Evolutionary conservation across 2,329 filamentous ascomycete species (phyloP).

Genomic region (Neofusicoccum ribis): DNA sequence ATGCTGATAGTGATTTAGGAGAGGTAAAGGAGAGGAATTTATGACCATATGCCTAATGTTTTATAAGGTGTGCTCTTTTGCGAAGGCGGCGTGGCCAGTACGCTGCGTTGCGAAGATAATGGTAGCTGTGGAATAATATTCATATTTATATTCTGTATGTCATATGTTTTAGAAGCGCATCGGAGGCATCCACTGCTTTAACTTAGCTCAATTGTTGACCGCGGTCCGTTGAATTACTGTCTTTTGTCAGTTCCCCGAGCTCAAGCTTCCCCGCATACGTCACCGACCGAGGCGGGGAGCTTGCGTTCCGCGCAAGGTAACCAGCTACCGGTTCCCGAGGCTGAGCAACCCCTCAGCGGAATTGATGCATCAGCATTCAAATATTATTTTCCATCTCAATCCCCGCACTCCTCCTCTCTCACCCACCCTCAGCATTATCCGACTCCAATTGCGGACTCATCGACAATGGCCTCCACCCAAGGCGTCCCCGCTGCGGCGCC

Average conservation of each 20-base stretch:
- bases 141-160: too few relatives aligned
- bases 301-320: background rate
- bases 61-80: too few relatives aligned
- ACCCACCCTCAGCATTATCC: background rate
- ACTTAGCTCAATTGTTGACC: too few relatives aligned
- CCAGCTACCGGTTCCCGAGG: conserved; percentile 4
- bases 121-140: too few relatives aligned
- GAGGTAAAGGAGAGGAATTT: too few relatives aligned
- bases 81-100: too few relatives aligned
- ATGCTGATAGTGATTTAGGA: too few relatives aligned
- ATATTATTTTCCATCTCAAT: background rate
- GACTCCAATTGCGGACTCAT: background rate
- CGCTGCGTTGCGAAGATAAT: background rate
- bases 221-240: too few relatives aligned
- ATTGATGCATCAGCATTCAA: background rate
- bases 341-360: conserved; percentile 2
- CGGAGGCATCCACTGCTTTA: too few relatives aligned
- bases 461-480: background rate
- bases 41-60: too few relatives aligned
- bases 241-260: background rate
- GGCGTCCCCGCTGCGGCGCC: conserved; percentile 6
- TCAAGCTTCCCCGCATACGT: background rate
- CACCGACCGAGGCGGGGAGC: background rate
- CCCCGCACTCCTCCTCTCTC: background rate
- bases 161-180: too few relatives aligned